phyloP scores from a whole-genome alignment of 139 green algal species.

The Medakamo hakoo region DNA sequence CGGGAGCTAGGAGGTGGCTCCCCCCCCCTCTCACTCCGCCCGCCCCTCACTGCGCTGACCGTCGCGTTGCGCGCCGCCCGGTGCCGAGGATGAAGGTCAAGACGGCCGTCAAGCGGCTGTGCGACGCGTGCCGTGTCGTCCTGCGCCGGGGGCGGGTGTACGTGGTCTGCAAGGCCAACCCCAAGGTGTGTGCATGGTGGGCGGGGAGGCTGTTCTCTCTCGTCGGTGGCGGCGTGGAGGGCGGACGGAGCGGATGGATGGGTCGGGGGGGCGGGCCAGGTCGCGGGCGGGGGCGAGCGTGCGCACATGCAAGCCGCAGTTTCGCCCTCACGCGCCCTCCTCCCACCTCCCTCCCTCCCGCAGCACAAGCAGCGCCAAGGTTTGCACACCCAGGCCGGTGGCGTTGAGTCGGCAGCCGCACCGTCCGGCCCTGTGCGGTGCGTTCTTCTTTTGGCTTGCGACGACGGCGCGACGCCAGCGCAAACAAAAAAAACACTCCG shows the following conservation, averaged over 20 bases:
- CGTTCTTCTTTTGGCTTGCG: not conserved
- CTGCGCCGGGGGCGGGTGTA: slow-evolving; percentile 32
- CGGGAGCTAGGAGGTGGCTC: too few relatives aligned
- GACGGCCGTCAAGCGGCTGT: slow-evolving; percentile 33
- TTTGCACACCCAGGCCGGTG: slow-evolving; percentile 11
- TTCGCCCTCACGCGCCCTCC: not conserved
- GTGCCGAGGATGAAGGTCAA: slow-evolving; percentile 49
- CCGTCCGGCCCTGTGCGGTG: too few relatives aligned
- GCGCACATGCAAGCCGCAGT: not conserved
- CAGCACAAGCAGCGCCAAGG: slow-evolving; percentile 40
- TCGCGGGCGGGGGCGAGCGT: not conserved
- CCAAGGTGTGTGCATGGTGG: slow-evolving; percentile 14
- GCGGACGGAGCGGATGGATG: not conserved
- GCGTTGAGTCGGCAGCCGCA: not conserved
- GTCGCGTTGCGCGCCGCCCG: too few relatives aligned
- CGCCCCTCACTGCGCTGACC: not conserved
- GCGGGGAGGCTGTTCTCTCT: not conserved
- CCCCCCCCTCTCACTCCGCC: not conserved
- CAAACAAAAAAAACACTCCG: too few relatives aligned
- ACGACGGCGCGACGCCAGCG: too few relatives aligned
- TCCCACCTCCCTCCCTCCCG: not conserved
- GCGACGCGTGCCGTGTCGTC: slow-evolving; percentile 41
- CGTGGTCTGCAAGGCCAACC: slow-evolving; percentile 38
- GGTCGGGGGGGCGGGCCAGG: not conserved
- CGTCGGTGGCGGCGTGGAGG: not conserved